phyloP scores from a whole-genome alignment of 2,329 filamentous ascomycete genomes.

The Metarhizium brunneum region DNA sequence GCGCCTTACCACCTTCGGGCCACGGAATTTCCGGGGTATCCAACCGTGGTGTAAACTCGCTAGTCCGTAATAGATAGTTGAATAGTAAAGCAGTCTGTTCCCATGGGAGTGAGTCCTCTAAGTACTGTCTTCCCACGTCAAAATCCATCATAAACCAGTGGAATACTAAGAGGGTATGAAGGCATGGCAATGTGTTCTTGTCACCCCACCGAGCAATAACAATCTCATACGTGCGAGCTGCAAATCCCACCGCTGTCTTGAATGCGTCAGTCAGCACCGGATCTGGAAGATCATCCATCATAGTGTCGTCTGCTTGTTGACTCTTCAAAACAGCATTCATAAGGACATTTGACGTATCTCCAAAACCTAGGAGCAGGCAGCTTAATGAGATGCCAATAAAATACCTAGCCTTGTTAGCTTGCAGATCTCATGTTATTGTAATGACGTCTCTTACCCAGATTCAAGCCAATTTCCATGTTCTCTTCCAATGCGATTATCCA shows the following conservation, averaged over 20 bases:
- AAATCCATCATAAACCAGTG: conserved; percentile 32
- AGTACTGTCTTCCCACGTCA: conserved; percentile 1
- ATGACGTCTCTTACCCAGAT: conserved; percentile 24
- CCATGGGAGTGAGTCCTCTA: conserved; percentile 41
- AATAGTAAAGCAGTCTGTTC: conserved; percentile 27
- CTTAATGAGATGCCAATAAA: conserved; percentile 21
- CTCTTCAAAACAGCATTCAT: conserved; percentile 27
- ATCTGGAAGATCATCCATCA: conserved; percentile 12
- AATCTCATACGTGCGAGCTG: conserved; percentile 33
- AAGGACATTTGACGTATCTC: conserved; percentile 34
- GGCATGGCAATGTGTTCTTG: conserved; percentile 49
- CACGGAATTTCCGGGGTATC: conserved; percentile 36
- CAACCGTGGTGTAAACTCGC: conserved; percentile 25
- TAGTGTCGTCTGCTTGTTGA: conserved; percentile 13
- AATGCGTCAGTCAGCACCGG: conserved; percentile 18
- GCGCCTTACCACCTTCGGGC: conserved; percentile 30
- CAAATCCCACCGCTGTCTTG: conserved; percentile 28
- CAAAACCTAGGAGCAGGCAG: conserved; percentile 25
- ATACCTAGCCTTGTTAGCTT: conserved; percentile 16
- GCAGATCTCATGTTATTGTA: background rate
- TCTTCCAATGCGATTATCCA: conserved; percentile 49
- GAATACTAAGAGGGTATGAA: conserved; percentile 55
- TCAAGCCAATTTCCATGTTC: conserved; percentile 41
- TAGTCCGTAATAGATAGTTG: conserved; percentile 23
- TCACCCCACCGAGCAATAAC: conserved; percentile 45